A percentile compares a stretch with the other conserved stretches of the same genome.
phyloP scores from a whole-genome alignment of 139 green algal genomes.

The Chlorella sp. region DNA sequence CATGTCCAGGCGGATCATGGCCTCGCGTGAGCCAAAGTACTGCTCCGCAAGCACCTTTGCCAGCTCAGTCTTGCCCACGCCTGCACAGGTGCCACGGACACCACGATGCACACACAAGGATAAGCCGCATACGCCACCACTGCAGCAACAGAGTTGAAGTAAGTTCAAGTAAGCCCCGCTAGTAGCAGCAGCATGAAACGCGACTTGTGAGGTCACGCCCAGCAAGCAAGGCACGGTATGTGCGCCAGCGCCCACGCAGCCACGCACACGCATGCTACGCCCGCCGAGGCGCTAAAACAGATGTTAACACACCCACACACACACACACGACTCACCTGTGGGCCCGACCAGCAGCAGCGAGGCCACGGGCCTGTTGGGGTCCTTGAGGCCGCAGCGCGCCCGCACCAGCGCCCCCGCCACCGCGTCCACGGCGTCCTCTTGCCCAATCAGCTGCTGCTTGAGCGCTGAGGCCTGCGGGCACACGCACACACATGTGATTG shows the following conservation, averaged over 20 bases:
- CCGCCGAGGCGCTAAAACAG: too few relatives aligned
- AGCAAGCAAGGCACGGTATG: too few relatives aligned
- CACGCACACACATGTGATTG: background rate
- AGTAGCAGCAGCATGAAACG: too few relatives aligned
- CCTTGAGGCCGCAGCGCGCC: conserved; percentile 78
- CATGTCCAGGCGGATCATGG: conserved; percentile 94
- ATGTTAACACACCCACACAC: background rate
- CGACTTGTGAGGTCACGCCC: too few relatives aligned
- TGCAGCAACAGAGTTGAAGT: too few relatives aligned
- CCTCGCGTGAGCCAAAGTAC: conserved; percentile 60
- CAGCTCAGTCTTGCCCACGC: conserved; percentile 99
- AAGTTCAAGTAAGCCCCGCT: too few relatives aligned
- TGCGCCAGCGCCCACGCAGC: too few relatives aligned
- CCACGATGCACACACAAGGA: too few relatives aligned
- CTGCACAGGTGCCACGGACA: too few relatives aligned
- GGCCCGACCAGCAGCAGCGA: conserved; percentile 96
- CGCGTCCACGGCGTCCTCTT: conserved; percentile 82
- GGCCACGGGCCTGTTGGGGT: conserved; percentile 86
- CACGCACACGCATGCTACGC: background rate
- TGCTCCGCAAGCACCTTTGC: conserved; percentile 82
- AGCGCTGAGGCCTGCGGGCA: conserved; percentile 25
- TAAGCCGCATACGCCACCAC: too few relatives aligned
- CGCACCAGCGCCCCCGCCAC: conserved; percentile 91
- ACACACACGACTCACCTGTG: conserved; percentile 50
- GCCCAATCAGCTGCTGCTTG: conserved; percentile 53